Conservation (phyloP, 1,284 basidiomycete species). For the Fistulinella cinereoalba region DNA sequence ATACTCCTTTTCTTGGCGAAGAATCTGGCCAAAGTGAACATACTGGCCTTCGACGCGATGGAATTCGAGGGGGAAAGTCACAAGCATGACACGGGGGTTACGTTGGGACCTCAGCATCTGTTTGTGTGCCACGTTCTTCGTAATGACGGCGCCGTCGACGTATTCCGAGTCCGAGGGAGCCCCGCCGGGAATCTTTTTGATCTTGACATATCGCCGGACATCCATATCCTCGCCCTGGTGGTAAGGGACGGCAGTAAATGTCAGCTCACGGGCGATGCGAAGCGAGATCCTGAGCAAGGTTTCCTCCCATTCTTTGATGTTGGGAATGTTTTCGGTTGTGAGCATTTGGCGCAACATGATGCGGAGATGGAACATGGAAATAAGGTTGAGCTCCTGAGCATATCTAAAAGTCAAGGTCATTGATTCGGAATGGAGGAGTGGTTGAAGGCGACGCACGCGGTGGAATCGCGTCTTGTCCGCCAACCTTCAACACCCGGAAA, state of each 20-base stretch:
- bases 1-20: slow-evolving; percentile 95
- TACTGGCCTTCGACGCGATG: slow-evolving; percentile 93
- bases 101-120: slow-evolving; percentile 70
- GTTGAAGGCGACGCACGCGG: slow-evolving; percentile 54
- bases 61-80: slow-evolving; percentile 96
- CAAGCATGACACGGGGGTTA: slow-evolving; percentile 91
- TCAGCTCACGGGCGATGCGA: slow-evolving; percentile 72
- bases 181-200: slow-evolving; percentile 98
- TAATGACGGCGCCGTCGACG: slow-evolving; percentile 95
- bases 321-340: slow-evolving; percentile 71
- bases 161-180: slow-evolving; percentile 92
- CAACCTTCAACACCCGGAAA: slow-evolving; percentile 63
- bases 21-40: slow-evolving; percentile 88
- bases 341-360: slow-evolving; percentile 89
- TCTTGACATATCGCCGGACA: slow-evolving; percentile 93
- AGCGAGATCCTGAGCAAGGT: slow-evolving; percentile 78
- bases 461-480: slow-evolving; percentile 78
- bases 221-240: slow-evolving; percentile 91
- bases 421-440: background rate
- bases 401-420: slow-evolving; percentile 45
- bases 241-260: slow-evolving; percentile 71
- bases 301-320: slow-evolving; percentile 83
- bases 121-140: slow-evolving; percentile 97
- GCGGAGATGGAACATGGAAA: slow-evolving; percentile 84
- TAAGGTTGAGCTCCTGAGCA: slow-evolving; percentile 77